Evolutionary conservation across 2,329 filamentous ascomycete genomes (phyloP).

Genomic region (Orbilia javanica): DNA sequence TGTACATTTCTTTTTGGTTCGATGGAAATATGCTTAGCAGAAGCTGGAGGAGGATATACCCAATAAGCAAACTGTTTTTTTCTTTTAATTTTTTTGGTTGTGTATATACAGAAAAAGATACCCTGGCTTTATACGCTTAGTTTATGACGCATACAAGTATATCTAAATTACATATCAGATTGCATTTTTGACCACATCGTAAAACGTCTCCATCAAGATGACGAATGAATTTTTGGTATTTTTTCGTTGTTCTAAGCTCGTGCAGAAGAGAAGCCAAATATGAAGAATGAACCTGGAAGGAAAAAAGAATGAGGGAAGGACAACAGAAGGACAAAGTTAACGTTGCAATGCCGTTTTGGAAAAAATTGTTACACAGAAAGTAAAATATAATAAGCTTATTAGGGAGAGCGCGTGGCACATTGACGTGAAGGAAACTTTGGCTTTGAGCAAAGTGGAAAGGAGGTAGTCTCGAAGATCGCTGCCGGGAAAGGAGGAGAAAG

Average conservation of each 20-base stretch:
- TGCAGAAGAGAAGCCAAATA: slow-evolving; percentile 4
- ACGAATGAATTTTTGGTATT: background rate
- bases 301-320: slow-evolving; percentile 7
- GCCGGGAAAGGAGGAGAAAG: background rate
- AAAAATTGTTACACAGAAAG: slow-evolving; percentile 19
- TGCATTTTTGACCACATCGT: slow-evolving; percentile 1
- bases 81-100: background rate
- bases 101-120: slow-evolving; percentile 31
- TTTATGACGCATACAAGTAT: slow-evolving; percentile 1
- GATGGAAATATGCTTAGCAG: background rate
- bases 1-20: background rate
- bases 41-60: slow-evolving; percentile 17
- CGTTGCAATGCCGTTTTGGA: slow-evolving; percentile 11
- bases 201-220: background rate
- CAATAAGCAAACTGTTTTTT: slow-evolving; percentile 6
- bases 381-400: slow-evolving; percentile 17
- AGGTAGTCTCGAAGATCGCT: too few relatives aligned
- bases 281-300: slow-evolving; percentile 4
- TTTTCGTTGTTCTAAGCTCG: slow-evolving; percentile 2
- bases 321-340: background rate
- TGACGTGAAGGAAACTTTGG: background rate
- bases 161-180: background rate
- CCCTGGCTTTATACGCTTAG: background rate
- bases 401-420: background rate
- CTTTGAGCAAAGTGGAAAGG: too few relatives aligned